phyloP scores from a whole-genome alignment of 1,139 yeast genomes.

The Nematodospora anomalae region DNA sequence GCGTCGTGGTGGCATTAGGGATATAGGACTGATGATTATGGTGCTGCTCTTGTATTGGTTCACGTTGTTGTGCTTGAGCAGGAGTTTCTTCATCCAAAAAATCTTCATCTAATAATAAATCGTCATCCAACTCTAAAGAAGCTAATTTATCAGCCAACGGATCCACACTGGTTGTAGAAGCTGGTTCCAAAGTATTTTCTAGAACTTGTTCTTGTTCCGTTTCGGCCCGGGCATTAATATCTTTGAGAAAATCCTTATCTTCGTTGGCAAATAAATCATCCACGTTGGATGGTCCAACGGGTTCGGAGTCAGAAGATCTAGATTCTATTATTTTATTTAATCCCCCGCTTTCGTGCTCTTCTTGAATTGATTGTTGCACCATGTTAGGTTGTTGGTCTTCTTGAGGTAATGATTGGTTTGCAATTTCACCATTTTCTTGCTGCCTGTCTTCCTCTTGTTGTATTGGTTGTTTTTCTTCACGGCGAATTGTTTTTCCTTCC shows the following conservation, averaged over 20 bases:
- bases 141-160: conserved; percentile 11
- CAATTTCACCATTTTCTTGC: background rate
- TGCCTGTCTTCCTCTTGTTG: background rate
- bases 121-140: conserved; percentile 19
- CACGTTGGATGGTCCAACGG: background rate
- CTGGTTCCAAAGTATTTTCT: background rate
- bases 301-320: background rate
- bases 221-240: background rate
- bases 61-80: conserved; percentile 1
- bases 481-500: background rate
- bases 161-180: background rate
- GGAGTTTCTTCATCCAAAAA: conserved; percentile 12
- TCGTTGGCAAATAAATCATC: conserved; percentile 8
- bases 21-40: conserved; percentile 10
- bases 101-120: conserved; percentile 18
- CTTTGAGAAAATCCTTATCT: conserved; percentile 6
- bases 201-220: background rate
- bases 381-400: background rate
- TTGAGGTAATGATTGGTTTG: conserved; percentile 1
- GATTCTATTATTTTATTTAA: background rate
- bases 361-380: background rate
- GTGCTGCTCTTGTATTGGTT: conserved; percentile 1
- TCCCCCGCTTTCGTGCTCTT: background rate
- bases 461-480: background rate
- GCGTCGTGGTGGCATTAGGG: conserved; percentile 7